Conservation (phyloP, 2,329 filamentous ascomycete species). For the Dothistroma pini region DNA sequence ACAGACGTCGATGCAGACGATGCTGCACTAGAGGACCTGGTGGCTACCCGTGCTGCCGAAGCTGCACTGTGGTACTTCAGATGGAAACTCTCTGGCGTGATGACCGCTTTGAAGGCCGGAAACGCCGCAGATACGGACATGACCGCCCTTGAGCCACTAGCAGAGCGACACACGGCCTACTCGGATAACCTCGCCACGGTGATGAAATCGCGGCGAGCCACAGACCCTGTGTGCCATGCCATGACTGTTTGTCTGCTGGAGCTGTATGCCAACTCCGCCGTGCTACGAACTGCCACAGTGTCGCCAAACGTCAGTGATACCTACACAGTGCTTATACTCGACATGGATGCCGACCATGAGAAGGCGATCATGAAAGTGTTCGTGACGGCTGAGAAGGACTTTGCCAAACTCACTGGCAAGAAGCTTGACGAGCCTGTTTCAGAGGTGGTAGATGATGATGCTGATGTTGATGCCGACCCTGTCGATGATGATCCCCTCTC, state of each 20-base stretch:
- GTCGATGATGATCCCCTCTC: slow-evolving; percentile 28
- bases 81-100: slow-evolving; percentile 59
- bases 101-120: slow-evolving; percentile 48
- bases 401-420: slow-evolving; percentile 59
- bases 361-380: slow-evolving; percentile 72
- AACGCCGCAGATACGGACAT: slow-evolving; percentile 53
- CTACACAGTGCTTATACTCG: slow-evolving; percentile 52
- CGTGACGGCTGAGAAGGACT: slow-evolving; percentile 69
- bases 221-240: slow-evolving; percentile 71
- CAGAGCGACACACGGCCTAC: slow-evolving; percentile 51
- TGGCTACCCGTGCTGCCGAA: slow-evolving; percentile 72
- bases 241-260: slow-evolving; percentile 77
- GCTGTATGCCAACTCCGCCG: slow-evolving; percentile 73
- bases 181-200: slow-evolving; percentile 48
- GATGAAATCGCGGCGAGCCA: slow-evolving; percentile 43
- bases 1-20: slow-evolving; percentile 59
- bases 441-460: slow-evolving; percentile 47
- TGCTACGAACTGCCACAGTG: slow-evolving; percentile 47
- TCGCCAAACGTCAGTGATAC: slow-evolving; percentile 42
- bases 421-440: slow-evolving; percentile 39
- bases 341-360: slow-evolving; percentile 61
- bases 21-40: slow-evolving; percentile 73
- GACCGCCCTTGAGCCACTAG: slow-evolving; percentile 56
- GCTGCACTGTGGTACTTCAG: slow-evolving; percentile 85
- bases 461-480: slow-evolving; percentile 42